These are phyloP conservation scores for Sextonia rubra DNA, from an alignment of 164 flowering plant genomes.

Conservation along the genomic window DNA sequence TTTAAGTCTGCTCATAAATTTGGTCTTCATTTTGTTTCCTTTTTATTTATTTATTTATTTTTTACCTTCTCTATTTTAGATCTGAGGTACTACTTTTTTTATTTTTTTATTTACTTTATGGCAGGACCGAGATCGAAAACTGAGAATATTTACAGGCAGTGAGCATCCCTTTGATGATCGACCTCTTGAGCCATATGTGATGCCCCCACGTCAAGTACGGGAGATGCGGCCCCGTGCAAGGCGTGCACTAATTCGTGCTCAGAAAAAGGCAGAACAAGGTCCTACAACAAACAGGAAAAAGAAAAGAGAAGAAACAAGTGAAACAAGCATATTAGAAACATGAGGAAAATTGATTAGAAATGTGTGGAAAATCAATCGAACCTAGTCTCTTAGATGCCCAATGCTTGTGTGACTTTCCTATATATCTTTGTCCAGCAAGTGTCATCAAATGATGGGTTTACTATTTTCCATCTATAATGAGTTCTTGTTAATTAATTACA, in stretches of 20 bases:
- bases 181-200: conserved; percentile 55
- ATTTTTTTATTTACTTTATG: not conserved
- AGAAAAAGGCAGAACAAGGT: conserved; percentile 63
- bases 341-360: too few relatives aligned
- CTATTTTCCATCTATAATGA: too few relatives aligned
- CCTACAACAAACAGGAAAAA: conserved; percentile 30
- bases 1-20: too few relatives aligned
- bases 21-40: too few relatives aligned
- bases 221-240: conserved; percentile 82
- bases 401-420: too few relatives aligned
- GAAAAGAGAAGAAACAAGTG: conserved; percentile 5
- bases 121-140: conserved; percentile 81
- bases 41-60: not conserved
- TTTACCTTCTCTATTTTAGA: too few relatives aligned
- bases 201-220: conserved; percentile 77
- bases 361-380: too few relatives aligned
- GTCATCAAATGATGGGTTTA: too few relatives aligned
- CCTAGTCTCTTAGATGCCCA: too few relatives aligned
- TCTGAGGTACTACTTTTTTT: not conserved
- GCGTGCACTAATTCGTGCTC: conserved; percentile 79
- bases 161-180: conserved; percentile 88
- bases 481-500: too few relatives aligned
- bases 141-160: conserved; percentile 70
- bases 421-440: too few relatives aligned
- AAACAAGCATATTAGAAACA: too few relatives aligned